These are phyloP conservation scores for Athelia psychrophila DNA, from an alignment of 1,284 basidiomycete species.

Conservation along the genomic window DNA sequence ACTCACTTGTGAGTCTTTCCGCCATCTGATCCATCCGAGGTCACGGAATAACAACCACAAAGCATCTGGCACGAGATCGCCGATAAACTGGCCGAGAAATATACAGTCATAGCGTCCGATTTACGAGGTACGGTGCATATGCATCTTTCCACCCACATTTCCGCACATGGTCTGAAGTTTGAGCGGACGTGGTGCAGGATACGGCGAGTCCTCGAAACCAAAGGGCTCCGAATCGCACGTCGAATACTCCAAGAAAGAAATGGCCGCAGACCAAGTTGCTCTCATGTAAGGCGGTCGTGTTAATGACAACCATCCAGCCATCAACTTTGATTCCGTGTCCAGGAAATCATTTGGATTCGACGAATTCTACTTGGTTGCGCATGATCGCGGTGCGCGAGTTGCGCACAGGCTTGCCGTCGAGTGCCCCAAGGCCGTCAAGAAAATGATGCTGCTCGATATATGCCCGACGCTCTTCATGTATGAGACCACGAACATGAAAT, in stretches of 20 bases:
- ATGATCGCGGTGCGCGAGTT: not conserved
- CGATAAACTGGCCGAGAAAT: not conserved
- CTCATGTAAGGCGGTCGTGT: not conserved
- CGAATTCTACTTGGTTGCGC: slow-evolving; percentile 1
- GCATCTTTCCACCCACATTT: not conserved
- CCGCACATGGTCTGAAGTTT: too few species aligned
- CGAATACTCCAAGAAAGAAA: slow-evolving; percentile 3
- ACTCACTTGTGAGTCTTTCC: slow-evolving; percentile 1
- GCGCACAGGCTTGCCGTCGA: not conserved
- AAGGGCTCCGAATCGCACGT: not conserved
- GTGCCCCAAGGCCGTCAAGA: not conserved
- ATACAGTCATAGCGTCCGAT: not conserved
- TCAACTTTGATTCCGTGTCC: not conserved
- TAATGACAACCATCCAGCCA: not conserved
- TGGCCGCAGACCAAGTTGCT: slow-evolving; percentile 1
- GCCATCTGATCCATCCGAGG: not conserved
- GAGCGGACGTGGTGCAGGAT: not conserved
- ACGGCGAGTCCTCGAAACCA: slow-evolving; percentile 1
- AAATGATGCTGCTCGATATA: slow-evolving; percentile 1
- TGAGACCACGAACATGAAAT: not conserved
- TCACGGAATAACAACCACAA: not conserved
- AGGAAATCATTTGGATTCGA: slow-evolving; percentile 1
- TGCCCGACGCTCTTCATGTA: slow-evolving; percentile 1
- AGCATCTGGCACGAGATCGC: slow-evolving; percentile 2
- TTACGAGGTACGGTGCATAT: not conserved